Evolutionary conservation across 2,329 filamentous ascomycete species (phyloP).

Genomic region (Colletotrichum phormii): DNA sequence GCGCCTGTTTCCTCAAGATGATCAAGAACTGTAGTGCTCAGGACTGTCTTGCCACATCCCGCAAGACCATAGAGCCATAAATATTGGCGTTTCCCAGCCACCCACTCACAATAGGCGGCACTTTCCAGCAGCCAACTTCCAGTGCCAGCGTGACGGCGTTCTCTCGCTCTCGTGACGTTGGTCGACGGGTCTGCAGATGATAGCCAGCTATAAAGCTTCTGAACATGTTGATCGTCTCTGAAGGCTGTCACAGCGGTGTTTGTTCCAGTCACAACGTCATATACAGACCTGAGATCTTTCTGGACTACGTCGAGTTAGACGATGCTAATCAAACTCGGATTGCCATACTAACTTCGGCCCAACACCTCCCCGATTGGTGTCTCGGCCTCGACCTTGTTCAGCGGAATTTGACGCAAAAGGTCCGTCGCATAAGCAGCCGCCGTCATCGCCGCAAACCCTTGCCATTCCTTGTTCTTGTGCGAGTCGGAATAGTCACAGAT

Average conservation of each 20-base stretch:
- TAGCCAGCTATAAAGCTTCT: conserved; percentile 27
- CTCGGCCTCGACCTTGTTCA: conserved; percentile 33
- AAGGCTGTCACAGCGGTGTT: not conserved
- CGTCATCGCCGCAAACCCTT: conserved; percentile 44
- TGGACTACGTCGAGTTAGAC: not conserved
- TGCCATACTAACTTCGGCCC: not conserved
- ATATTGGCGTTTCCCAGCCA: conserved; percentile 29
- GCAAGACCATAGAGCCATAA: conserved; percentile 38
- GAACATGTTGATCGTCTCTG: not conserved
- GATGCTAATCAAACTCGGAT: not conserved
- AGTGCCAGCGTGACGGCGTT: conserved; percentile 21
- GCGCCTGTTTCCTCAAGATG: not conserved
- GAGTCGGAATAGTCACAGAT: conserved; percentile 51
- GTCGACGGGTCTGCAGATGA: conserved; percentile 28
- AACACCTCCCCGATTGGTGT: not conserved
- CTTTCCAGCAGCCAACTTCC: conserved; percentile 36
- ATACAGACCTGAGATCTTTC: not conserved
- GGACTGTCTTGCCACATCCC: conserved; percentile 40
- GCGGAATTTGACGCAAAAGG: conserved; percentile 39
- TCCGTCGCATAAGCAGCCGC: conserved; percentile 46
- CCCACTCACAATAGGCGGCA: conserved; percentile 34
- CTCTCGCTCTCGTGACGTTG: conserved; percentile 27
- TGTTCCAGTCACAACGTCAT: not conserved
- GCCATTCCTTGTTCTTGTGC: conserved; percentile 47
- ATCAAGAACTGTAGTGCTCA: conserved; percentile 37